A percentile compares a stretch with the other conserved stretches of the same genome.
phyloP scores from a whole-genome alignment of 2,329 filamentous ascomycete species.

The Elsinoe arachidis region DNA sequence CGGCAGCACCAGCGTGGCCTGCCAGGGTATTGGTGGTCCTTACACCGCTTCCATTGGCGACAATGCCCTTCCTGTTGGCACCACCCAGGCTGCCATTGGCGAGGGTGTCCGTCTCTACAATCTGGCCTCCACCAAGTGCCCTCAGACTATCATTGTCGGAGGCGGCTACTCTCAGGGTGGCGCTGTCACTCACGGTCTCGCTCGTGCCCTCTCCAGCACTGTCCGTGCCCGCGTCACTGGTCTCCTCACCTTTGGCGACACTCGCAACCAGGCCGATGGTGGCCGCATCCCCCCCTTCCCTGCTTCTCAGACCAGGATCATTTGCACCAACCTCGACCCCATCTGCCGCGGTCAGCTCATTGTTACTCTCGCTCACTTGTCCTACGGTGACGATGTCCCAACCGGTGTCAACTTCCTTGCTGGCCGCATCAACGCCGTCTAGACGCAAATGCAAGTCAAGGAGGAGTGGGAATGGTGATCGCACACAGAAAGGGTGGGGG shows the following conservation, averaged over 20 bases:
- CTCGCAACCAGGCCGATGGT: slow-evolving; percentile 30
- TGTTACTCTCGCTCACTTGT: slow-evolving; percentile 22
- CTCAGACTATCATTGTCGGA: slow-evolving; percentile 22
- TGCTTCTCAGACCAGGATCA: slow-evolving; percentile 21
- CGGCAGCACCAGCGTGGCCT: slow-evolving; percentile 16
- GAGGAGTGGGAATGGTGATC: not conserved
- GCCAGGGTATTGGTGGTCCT: slow-evolving; percentile 15
- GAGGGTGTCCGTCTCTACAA: slow-evolving; percentile 21
- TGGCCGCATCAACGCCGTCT: slow-evolving; percentile 7
- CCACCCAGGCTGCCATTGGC: slow-evolving; percentile 18
- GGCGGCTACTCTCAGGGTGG: slow-evolving; percentile 30
- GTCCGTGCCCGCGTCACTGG: slow-evolving; percentile 29
- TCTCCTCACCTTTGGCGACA: slow-evolving; percentile 34
- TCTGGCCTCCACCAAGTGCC: slow-evolving; percentile 21
- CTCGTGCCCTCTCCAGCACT: slow-evolving; percentile 23
- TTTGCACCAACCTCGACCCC: slow-evolving; percentile 24
- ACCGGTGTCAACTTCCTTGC: slow-evolving; percentile 7
- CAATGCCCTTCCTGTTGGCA: slow-evolving; percentile 21
- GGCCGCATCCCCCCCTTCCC: slow-evolving; percentile 30
- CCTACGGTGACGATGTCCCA: slow-evolving; percentile 15
- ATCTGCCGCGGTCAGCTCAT: slow-evolving; percentile 23
- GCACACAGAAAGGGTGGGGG: not conserved
- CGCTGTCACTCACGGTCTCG: slow-evolving; percentile 30
- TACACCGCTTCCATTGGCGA: slow-evolving; percentile 17
- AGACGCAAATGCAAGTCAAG: not conserved